Base-by-base conservation (phyloP, 2,329 filamentous ascomycete genomes). In the Exophiala alcalophila region DNA sequence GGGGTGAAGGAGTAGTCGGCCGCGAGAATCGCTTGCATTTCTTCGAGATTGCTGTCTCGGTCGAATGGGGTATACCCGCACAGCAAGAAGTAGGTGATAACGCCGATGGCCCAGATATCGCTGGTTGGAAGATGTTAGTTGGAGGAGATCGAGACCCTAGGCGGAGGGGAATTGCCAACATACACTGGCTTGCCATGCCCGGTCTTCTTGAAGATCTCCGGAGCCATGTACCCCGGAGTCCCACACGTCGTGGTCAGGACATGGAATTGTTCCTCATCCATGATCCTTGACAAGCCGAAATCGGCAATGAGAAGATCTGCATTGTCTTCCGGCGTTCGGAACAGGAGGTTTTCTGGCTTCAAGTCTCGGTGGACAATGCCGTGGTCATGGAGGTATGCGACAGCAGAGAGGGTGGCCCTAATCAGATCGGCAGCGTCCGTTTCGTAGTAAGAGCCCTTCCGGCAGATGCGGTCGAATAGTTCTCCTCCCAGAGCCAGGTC, bases 11-110 rank as follows among this genome's bases (percentile, higher is more conserved):
- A 86, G 73, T 97, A 98, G 70, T 97, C 91, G 47, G 92, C 92
- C 50, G 89, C 86, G 43, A 97, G 80, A 62, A 98, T 98, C 57
- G 92, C 92, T 71, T 97, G 91, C 91, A 98, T 97, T 71, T 98
- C 92, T 71, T 98, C 92, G 60, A 97, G 83, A 67, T 98, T 95
- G 57, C 83, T 91, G 66, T 97, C 92, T 42, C 92, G 85, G 68
- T 98, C 92, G 64, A 98, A 98, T 9, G 92, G 92, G 1, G 92
- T 98, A 70, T 97, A 97, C 46, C 92, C 92, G 67, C 92, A 97
- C 36, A 98, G 82, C 20, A 98, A 74, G 71, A 98, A 98, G 72
- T 97, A 98, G 21, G 92, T 97, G 61, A 98, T 98, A 29, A 98
- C 92, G 32, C 92, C 92, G 51, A 97, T 88, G 25, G 92, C 92